Evolutionary conservation across 208 protist genomes (phyloP).

Genomic region (Acanthamoeba healyi): DNA sequence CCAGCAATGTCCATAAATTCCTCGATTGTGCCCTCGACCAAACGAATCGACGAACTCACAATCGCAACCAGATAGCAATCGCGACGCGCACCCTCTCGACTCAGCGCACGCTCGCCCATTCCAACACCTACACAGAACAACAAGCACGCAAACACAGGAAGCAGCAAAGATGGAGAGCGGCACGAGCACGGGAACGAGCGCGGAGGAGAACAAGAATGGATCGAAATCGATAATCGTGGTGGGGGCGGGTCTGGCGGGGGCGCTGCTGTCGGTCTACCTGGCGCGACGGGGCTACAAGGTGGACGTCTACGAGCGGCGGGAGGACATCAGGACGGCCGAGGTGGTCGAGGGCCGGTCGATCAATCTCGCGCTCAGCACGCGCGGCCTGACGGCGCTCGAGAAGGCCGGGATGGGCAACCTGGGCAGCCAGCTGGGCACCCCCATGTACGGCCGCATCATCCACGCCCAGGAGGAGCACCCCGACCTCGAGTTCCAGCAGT

Average conservation of each 20-base stretch:
- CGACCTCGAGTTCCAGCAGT: conserved; percentile 32
- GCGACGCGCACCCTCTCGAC: no score
- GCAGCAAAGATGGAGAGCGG: conserved; percentile 17
- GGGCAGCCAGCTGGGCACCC: not conserved
- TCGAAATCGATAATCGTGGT: conserved; percentile 42
- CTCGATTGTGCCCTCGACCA: no score
- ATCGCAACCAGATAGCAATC: no score
- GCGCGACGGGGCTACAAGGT: conserved; percentile 67
- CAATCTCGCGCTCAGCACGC: conserved; percentile 67
- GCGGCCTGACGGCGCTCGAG: conserved; percentile 20
- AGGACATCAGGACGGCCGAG: conserved; percentile 38
- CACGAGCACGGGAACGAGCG: not conserved
- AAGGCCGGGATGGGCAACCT: conserved; percentile 28
- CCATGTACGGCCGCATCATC: conserved; percentile 75
- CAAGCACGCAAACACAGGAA: no score
- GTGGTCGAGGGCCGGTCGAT: conserved; percentile 61
- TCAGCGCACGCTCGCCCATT: no score
- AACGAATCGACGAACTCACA: no score
- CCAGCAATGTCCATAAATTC: no score
- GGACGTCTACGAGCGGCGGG: conserved; percentile 52
- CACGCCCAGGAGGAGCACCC: conserved; percentile 50
- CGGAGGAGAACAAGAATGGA: not conserved
- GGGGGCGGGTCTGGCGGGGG: conserved; percentile 54
- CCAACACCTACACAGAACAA: no score
- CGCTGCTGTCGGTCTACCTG: conserved; percentile 56